Evolutionary conservation across 352 stramenopile genomes (phyloP), one percentile per base, ranked within the genome.

Genomic region (Globisporangium heterothallicum): DNA sequence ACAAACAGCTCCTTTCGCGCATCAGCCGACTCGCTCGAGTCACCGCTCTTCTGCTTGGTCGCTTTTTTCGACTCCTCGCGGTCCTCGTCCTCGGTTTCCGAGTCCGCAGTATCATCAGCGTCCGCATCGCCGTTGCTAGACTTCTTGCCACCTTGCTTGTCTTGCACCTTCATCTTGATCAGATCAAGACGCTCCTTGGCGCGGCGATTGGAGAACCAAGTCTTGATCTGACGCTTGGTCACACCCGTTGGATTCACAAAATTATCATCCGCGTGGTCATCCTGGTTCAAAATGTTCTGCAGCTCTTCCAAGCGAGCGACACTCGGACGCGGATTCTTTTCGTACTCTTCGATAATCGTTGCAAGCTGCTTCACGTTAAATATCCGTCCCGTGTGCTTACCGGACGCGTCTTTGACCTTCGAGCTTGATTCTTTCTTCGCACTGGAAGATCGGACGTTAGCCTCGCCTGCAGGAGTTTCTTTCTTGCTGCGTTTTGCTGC

Each of bases 281-380:
- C 67, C 51, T 82, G 68, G 59, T 93, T 93, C 53, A 93, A 48
- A 3, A 88, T 68, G 42, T 73, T 70, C 48, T 86, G 63, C 30
- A 93, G 58, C 50, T 91, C 77, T 44, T 88, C 77, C 43, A 93
- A 54, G 44, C 82, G 78, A 22, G 72, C 53, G 13, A 73, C 64
- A 34, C 61, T 86, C 21, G 83, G 83, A 3, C 73, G 70, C 22
- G 80, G 74, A 42, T 86, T 92, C 64, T 89, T 87, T 59, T 91
- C 83, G 50, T 92, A 93, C 56, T 87, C 77, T 53, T 90, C 83
- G 42, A 90, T 88, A 32, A 93, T 86, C 34, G 76, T 88, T 19
- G 78, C 78, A 7, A 93, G 67, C 63, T 93, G 83, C 58, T 92
- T 91, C 27, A 92, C 73, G 49, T 90, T 93, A 36, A 91, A 93